A percentile compares a stretch with the other conserved stretches of the same genome.
Evolutionary conservation across 169 alveolate genomes (phyloP).

Genomic region (Theileria parva): DNA sequence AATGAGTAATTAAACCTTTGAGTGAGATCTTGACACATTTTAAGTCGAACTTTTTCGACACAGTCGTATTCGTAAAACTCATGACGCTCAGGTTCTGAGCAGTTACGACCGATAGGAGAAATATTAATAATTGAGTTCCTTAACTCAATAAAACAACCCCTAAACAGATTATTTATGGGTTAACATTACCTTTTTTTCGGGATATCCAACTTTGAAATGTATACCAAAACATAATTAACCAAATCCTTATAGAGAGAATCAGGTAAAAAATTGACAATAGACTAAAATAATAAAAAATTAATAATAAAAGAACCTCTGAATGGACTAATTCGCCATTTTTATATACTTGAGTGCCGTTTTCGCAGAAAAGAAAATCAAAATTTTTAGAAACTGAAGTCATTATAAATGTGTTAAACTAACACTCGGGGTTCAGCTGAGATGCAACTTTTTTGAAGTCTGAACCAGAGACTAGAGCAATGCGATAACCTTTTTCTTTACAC

Average conservation of each 20-base stretch:
- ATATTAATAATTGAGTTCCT: conserved; percentile 94
- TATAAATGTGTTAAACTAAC: conserved; percentile 6
- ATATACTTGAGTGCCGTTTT: conserved; percentile 51
- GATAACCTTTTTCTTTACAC: conserved; percentile 33
- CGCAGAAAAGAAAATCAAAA: conserved; percentile 36
- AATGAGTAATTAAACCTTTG: neutral
- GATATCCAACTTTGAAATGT: conserved; percentile 51
- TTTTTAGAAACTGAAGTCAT: conserved; percentile 19
- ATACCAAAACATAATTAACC: conserved; percentile 26
- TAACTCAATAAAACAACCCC: conserved; percentile 93
- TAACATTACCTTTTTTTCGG: conserved; percentile 47
- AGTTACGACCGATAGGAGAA: conserved; percentile 96
- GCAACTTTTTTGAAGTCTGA: conserved; percentile 29
- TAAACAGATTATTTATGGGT: neutral
- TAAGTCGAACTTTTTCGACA: conserved; percentile 54
- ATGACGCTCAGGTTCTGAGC: conserved; percentile 90
- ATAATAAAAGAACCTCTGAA: conserved; percentile 21
- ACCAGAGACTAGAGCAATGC: conserved; percentile 46
- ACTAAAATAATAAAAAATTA: conserved; percentile 8
- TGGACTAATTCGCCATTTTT: conserved; percentile 13
- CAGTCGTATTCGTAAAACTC: conserved; percentile 85
- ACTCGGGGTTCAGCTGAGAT: conserved; percentile 30
- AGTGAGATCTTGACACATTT: conserved; percentile 16
- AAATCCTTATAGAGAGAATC: conserved; percentile 13
- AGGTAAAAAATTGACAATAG: conserved; percentile 28